phyloP scores from a whole-genome alignment of 1,284 basidiomycete genomes.

The Rhizopogon parksii region DNA sequence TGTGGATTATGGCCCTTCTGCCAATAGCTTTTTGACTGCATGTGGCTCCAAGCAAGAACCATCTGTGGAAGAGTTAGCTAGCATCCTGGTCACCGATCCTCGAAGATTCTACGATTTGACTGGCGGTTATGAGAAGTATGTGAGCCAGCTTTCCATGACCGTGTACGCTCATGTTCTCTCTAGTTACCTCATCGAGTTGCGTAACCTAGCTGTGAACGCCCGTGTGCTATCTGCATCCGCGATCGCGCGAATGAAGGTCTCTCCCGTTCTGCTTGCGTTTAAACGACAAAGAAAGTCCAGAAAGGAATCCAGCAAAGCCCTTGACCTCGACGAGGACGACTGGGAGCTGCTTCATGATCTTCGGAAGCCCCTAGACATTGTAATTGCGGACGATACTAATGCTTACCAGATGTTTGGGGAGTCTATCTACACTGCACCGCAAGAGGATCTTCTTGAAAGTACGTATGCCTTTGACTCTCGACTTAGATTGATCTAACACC shows the following conservation, averaged over 20 bases:
- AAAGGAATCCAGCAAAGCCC: constrained; percentile 32
- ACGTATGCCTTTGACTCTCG: constrained; percentile 28
- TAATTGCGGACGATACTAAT: constrained; percentile 78
- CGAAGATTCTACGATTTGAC: constrained; percentile 63
- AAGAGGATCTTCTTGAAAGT: constrained; percentile 84
- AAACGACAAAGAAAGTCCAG: constrained; percentile 34
- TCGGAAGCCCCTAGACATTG: constrained; percentile 53
- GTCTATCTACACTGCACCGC: constrained; percentile 76
- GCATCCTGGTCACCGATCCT: constrained; percentile 60
- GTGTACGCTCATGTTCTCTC: background rate
- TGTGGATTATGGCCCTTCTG: constrained; percentile 81
- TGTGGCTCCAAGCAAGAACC: constrained; percentile 90
- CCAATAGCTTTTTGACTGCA: constrained; percentile 79
- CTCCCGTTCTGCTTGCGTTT: constrained; percentile 69
- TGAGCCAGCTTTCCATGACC: constrained; percentile 2
- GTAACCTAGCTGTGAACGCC: constrained; percentile 77
- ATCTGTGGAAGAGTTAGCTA: constrained; percentile 72
- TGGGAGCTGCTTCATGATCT: constrained; percentile 64
- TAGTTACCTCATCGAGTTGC: constrained; percentile 79
- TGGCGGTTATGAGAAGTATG: constrained; percentile 58
- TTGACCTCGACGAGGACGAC: constrained; percentile 56
- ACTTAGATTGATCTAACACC: background rate
- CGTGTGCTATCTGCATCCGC: constrained; percentile 53
- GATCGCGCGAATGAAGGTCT: constrained; percentile 57
- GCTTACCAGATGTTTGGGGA: constrained; percentile 73